Percentiles rank a stretch among this genome's conserved stretches.
phyloP scores from a whole-genome alignment of 164 flowering plant genomes.

The Nelumbo lutea region DNA sequence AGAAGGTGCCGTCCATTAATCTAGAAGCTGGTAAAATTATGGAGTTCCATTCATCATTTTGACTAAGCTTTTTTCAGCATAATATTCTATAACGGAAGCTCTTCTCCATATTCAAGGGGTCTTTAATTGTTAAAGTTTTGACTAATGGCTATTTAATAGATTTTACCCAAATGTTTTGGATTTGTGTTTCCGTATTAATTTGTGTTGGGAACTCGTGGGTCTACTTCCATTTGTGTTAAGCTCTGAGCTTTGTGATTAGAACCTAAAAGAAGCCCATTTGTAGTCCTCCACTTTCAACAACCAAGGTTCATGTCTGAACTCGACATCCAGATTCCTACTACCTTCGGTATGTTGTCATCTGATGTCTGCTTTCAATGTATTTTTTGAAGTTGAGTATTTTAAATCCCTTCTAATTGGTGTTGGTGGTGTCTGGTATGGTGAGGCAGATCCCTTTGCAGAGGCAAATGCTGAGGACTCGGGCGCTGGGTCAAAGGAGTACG shows the following conservation, averaged over 20 bases:
- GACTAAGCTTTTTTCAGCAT: too few relatives aligned
- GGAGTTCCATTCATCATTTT: too few relatives aligned
- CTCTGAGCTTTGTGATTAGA: neutral
- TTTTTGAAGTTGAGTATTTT: neutral
- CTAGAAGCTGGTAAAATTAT: too few relatives aligned
- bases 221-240: neutral
- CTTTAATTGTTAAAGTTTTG: too few relatives aligned
- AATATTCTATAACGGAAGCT: too few relatives aligned
- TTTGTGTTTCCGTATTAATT: too few relatives aligned
- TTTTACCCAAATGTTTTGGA: too few relatives aligned
- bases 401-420: neutral
- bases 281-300: conserved; percentile 1
- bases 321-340: conserved; percentile 29
- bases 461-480: conserved; percentile 43
- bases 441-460: conserved; percentile 45
- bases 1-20: too few relatives aligned
- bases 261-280: conserved; percentile 3
- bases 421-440: neutral
- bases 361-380: neutral
- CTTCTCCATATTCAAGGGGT: too few relatives aligned
- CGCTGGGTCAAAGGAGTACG: conserved; percentile 43
- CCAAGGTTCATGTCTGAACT: conserved; percentile 24
- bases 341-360: conserved; percentile 16
- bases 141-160: too few relatives aligned
- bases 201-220: neutral